These are phyloP conservation scores for Lepidopterella palustris DNA, from an alignment of 495 filamentous ascomycete species.

Conservation along the genomic window DNA sequence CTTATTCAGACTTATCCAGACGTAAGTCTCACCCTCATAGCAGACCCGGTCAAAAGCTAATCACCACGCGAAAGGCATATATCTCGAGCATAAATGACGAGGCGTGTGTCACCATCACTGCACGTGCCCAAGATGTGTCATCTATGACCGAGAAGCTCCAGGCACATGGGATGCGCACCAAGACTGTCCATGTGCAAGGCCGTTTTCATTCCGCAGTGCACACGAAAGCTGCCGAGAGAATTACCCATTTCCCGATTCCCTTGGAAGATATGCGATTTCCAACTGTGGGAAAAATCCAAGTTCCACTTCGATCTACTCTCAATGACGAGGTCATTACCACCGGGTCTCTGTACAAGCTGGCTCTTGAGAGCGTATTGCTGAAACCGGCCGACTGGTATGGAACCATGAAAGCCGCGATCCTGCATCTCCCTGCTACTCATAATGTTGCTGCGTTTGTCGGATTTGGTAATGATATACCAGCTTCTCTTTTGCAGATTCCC, in stretches of 20 bases:
- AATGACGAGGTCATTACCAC: not conserved
- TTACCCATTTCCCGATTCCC: not conserved
- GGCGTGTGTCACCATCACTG: not conserved
- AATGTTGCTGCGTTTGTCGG: not conserved
- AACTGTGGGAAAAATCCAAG: not conserved
- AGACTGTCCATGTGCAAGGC: not conserved
- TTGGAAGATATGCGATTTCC: not conserved
- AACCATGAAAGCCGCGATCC: not conserved
- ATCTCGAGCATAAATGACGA: not conserved
- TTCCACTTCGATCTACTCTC: not conserved
- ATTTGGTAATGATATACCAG: not conserved
- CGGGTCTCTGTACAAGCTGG: not conserved
- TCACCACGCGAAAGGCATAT: not conserved
- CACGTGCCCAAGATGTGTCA: not conserved
- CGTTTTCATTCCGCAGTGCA: constrained; percentile 1
- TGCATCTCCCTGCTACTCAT: not conserved
- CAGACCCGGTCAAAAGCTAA: not conserved
- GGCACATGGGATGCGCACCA: not conserved
- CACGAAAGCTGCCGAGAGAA: not conserved
- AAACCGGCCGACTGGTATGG: not conserved
- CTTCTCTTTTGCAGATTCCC: not conserved
- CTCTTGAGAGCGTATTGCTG: not conserved
- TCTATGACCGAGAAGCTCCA: not conserved
- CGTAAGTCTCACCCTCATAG: not conserved
- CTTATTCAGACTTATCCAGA: not conserved